Percentiles rank a stretch among this genome's conserved stretches.
These are phyloP conservation scores for Vishniacozyma victoriae DNA, from an alignment of 768 basidiomycete species.

Conservation along the genomic window DNA sequence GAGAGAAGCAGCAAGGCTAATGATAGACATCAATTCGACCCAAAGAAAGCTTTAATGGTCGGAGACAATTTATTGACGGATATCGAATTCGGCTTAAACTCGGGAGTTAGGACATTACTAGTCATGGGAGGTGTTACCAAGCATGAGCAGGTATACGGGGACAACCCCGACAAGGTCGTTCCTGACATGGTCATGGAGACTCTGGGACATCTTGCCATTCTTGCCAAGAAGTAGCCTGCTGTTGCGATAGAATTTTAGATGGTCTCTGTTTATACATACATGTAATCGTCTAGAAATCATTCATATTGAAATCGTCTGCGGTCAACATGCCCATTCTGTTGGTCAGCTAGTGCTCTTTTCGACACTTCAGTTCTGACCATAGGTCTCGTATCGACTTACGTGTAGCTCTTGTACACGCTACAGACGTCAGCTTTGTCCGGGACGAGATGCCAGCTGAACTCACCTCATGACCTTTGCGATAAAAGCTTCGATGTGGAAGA, in stretches of 20 bases:
- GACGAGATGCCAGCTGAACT: conserved; percentile 10
- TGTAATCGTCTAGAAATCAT: not conserved
- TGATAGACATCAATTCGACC: conserved; percentile 78
- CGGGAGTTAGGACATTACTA: conserved; percentile 77
- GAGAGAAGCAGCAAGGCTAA: too few relatives aligned
- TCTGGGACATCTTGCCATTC: conserved; percentile 64
- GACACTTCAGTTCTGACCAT: too few relatives aligned
- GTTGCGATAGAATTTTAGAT: not conserved
- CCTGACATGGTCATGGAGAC: conserved; percentile 76
- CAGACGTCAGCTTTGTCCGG: not conserved
- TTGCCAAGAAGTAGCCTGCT: conserved; percentile 28
- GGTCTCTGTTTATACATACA: not conserved
- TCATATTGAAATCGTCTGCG: not conserved
- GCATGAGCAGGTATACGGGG: conserved; percentile 66
- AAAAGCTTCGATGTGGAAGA: conserved; percentile 96
- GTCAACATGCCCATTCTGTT: not conserved
- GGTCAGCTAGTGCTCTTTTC: too few relatives aligned
- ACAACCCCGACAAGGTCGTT: conserved; percentile 62
- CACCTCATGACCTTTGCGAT: conserved; percentile 86
- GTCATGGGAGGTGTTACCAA: conserved; percentile 67
- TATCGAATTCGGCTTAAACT: conserved; percentile 83
- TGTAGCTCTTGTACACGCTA: conserved; percentile 23
- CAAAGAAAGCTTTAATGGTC: conserved; percentile 81
- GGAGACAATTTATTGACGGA: conserved; percentile 95
- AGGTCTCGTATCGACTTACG: not conserved